Evolutionary conservation across 805 yeast species (phyloP), one percentile per base, ranked within the genome.

Genomic region (Komagataella populi): DNA sequence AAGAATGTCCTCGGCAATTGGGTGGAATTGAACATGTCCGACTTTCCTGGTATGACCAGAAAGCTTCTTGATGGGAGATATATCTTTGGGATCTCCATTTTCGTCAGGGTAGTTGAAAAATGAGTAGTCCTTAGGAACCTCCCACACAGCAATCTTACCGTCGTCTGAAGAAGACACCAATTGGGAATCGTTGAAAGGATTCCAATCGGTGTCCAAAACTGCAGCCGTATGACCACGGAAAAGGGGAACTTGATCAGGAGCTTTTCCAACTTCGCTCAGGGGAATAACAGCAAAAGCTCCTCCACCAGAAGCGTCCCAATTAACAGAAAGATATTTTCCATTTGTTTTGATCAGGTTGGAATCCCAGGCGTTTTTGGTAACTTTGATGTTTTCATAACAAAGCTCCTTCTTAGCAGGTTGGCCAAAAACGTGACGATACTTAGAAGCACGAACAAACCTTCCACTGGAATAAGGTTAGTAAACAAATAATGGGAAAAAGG

Each of bases 261-360:
- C 82, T 63, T 90, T 93, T 7, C 99, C 98, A 17, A 80, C 83
- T 65, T 91, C 96, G 6, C 65, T 64, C 23, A 87, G 70, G 2
- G 99, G 99, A 54, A 93, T 81, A 10, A 95, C 86, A 1, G 96
- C 96, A 71, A 93, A 90, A 0, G 98, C 95, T 50, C 99, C 99
- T 55, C 98, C 98, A 45, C 98, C 98, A 8, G 95, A 84, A 36
- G 96, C 75, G 53, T 87, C 88, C 96, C 96, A 89, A 65, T 87
- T 89, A 56, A 89, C 84, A 1, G 96, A 76, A 46, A 93, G 67
- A 61, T 79, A 93, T 64, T 84, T 83, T 44, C 96, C 91, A 64
- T 93, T 93, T 56, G 86, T 78, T 67, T 88, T 81, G 57, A 93
- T 77, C 56, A 93, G 73, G 66, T 91, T 91, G 50, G 96, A 86